Conservation (phyloP, 2,329 filamentous ascomycete species). For the Colletotrichum agaves region DNA sequence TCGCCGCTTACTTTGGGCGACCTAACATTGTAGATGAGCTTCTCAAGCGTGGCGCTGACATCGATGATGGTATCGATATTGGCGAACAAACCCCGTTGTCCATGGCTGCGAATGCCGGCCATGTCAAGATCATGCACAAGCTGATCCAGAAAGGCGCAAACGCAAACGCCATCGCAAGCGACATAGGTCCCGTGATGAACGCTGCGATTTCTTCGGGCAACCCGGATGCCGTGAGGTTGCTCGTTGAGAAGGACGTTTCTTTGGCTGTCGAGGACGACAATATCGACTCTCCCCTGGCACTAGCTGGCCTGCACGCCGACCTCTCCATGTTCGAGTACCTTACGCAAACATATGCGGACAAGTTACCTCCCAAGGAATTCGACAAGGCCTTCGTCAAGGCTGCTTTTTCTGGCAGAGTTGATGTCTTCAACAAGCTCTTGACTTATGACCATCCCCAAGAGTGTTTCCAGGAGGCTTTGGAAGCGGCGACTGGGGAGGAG, state of each 20-base stretch:
- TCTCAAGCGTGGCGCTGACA: constrained; percentile 45
- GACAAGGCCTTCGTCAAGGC: constrained; percentile 52
- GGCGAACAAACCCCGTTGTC: constrained; percentile 49
- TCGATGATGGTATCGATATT: constrained; percentile 49
- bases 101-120: constrained; percentile 51
- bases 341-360: constrained; percentile 51
- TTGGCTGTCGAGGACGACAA: constrained; percentile 45
- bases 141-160: constrained; percentile 51
- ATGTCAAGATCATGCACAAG: constrained; percentile 53
- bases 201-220: constrained; percentile 55
- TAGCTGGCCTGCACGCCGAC: constrained; percentile 52
- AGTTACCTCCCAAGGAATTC: constrained; percentile 51
- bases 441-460: constrained; percentile 46
- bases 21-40: constrained; percentile 51
- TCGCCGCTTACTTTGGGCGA: constrained; percentile 46
- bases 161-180: constrained; percentile 46
- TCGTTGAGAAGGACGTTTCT: constrained; percentile 51
- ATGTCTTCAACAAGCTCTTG: constrained; percentile 52
- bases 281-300: constrained; percentile 48
- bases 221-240: constrained; percentile 51
- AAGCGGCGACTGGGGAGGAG: constrained; percentile 45
- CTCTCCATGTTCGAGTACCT: constrained; percentile 54
- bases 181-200: constrained; percentile 50
- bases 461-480: constrained; percentile 48
- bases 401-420: constrained; percentile 50